Percentiles rank a stretch among this genome's conserved stretches.
These are phyloP conservation scores for Bruguiera sexangula DNA, from an alignment of 345 rosid genomes.

Conservation along the genomic window DNA sequence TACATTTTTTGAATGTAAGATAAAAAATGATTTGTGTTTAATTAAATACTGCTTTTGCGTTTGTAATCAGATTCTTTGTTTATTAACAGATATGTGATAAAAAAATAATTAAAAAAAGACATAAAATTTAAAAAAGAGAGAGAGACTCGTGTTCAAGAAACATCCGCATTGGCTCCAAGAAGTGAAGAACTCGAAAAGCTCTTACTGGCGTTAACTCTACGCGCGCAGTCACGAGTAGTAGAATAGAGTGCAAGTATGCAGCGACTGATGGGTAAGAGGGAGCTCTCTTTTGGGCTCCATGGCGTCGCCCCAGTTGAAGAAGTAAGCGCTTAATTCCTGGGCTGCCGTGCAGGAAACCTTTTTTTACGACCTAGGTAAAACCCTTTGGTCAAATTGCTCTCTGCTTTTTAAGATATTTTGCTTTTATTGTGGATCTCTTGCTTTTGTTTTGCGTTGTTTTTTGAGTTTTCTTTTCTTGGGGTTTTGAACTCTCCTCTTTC, in stretches of 20 bases:
- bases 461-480: background rate
- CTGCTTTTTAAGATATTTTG: too few species aligned
- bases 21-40: too few species aligned
- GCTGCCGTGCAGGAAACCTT: slow-evolving; percentile 75
- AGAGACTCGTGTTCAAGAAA: too few species aligned
- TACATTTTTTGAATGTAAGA: too few species aligned
- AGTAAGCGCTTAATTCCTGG: slow-evolving; percentile 64
- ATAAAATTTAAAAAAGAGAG: too few species aligned
- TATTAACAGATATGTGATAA: too few species aligned
- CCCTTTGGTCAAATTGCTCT: background rate
- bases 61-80: too few species aligned
- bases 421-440: background rate
- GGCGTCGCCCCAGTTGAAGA: slow-evolving; percentile 54
- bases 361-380: slow-evolving; percentile 64
- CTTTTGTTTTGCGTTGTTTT: background rate
- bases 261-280: slow-evolving; percentile 57
- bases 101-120: too few species aligned
- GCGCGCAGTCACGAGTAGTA: background rate
- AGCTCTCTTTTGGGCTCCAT: slow-evolving; percentile 41
- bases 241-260: slow-evolving; percentile 38
- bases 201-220: too few species aligned
- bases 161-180: background rate
- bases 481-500: background rate
- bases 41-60: too few species aligned
- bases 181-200: too few species aligned